Evolutionary conservation across 2,329 filamentous ascomycete species (phyloP), one percentile per base, ranked within the genome.

Genomic region (Allantophomopsis lycopodina): DNA sequence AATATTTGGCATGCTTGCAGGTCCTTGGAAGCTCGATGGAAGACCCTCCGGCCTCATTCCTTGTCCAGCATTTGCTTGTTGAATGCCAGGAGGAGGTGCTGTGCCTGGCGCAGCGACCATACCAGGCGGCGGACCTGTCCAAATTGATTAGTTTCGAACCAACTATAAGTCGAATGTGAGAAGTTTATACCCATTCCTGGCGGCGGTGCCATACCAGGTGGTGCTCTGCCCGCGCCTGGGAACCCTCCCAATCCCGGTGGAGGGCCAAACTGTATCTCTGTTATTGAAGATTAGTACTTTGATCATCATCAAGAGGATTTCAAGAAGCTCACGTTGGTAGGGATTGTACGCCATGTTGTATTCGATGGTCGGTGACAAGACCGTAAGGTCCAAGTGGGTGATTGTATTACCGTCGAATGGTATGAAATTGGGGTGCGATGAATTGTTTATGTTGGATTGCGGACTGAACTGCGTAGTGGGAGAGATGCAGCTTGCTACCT

Each of bases 1-100:
- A 68, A 98, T 94, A 59, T 94, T 93, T 38, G 89, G 87, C 72
- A 95, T 84, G 56, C 91, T 94, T 38, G 83, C 69, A 8, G 89
- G 88, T 37, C 86, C 77, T 65, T 93, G 84, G 62, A 94, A 95
- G 60, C 78, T 85, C 43, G 79, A 67, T 45, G 85, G 86, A 47
- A 94, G 78, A 54, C 76, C 79, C 60, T 74, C 83, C 58, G 83
- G 83, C 67, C 83, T 79, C 65, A 79, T 83, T 64, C 83, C 73
- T 66, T 84, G 82, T 52, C 79, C 71, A 57, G 70, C 69, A 60
- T 75, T 83, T 55, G 76, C 69, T 66, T 82, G 81, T 57, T 82
- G 79, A 61, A 89, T 74, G 60, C 83, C 84, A 43, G 83, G 82
- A 48, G 83, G 78, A 55, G 79, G 76, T 57, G 73, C 77, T 58